Evolutionary conservation across 2,329 filamentous ascomycete genomes (phyloP).

Genomic region (Coniella lustricola): DNA sequence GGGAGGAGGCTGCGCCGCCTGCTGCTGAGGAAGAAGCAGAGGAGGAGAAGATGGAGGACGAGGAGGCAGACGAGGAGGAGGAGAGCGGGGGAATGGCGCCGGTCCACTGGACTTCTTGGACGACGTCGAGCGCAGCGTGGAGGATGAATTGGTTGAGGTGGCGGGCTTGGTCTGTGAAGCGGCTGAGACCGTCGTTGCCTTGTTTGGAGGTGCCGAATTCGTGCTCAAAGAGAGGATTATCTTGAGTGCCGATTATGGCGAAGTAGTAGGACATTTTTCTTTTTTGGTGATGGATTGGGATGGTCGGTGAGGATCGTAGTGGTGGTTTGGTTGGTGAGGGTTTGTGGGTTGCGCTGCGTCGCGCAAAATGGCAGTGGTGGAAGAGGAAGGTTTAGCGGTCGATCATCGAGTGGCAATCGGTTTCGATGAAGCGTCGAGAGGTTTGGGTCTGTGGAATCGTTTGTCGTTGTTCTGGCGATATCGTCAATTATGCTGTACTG

Average conservation of each 20-base stretch:
- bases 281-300: neutral
- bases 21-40: slow-evolving; percentile 6
- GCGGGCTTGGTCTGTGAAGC: slow-evolving; percentile 80
- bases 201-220: slow-evolving; percentile 96
- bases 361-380: too few relatives aligned
- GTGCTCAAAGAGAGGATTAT: slow-evolving; percentile 93
- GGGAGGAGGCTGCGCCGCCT: too few relatives aligned
- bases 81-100: slow-evolving; percentile 35
- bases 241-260: slow-evolving; percentile 88
- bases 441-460: too few relatives aligned
- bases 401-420: too few relatives aligned
- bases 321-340: too few relatives aligned
- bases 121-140: slow-evolving; percentile 87
- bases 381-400: too few relatives aligned
- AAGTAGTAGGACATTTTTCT: slow-evolving; percentile 93
- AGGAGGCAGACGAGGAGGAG: neutral
- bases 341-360: too few relatives aligned
- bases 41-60: neutral
- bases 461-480: too few relatives aligned
- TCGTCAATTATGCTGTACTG: too few relatives aligned
- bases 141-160: slow-evolving; percentile 98
- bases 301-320: neutral
- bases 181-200: slow-evolving; percentile 84
- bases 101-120: slow-evolving; percentile 94
- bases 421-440: too few relatives aligned